Conservation (phyloP, 2,329 filamentous ascomycete genomes). For the Grosmannia serpens region DNA sequence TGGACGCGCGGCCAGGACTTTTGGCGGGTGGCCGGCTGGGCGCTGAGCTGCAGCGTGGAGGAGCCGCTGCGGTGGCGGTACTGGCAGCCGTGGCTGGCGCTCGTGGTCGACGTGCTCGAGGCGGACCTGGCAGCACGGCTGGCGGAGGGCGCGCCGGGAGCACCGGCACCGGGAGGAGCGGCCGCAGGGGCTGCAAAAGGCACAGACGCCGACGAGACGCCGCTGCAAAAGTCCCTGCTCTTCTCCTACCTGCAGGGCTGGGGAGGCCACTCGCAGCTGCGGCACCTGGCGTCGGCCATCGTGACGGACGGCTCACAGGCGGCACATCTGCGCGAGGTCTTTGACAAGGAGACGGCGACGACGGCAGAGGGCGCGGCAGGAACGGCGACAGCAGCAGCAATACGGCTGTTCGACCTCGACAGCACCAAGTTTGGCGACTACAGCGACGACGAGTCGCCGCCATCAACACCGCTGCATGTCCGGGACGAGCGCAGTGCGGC, state of each 20-base stretch:
- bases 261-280: slow-evolving; percentile 32
- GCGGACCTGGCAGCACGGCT: slow-evolving; percentile 53
- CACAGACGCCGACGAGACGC: slow-evolving; percentile 4
- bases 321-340: slow-evolving; percentile 52
- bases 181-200: slow-evolving; percentile 10
- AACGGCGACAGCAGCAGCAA: slow-evolving; percentile 26
- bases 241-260: slow-evolving; percentile 42
- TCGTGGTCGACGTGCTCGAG: slow-evolving; percentile 69
- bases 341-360: slow-evolving; percentile 45
- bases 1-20: slow-evolving; percentile 76
- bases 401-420: slow-evolving; percentile 40
- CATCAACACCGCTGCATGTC: slow-evolving; percentile 30
- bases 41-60: slow-evolving; percentile 73
- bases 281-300: slow-evolving; percentile 52
- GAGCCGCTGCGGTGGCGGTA: slow-evolving; percentile 65
- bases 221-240: slow-evolving; percentile 45
- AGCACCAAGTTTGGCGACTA: slow-evolving; percentile 51
- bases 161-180: slow-evolving; percentile 27
- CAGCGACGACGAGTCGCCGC: slow-evolving; percentile 41
- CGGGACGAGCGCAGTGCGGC: slow-evolving; percentile 13
- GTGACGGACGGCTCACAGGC: slow-evolving; percentile 52
- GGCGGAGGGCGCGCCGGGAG: slow-evolving; percentile 12
- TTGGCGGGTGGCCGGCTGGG: slow-evolving; percentile 84
- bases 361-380: slow-evolving; percentile 14
- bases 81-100: slow-evolving; percentile 72